A percentile compares a stretch with the other conserved stretches of the same genome.
These are phyloP conservation scores for Potentilla sterilis DNA, from an alignment of 306 rosid species.

Conservation along the genomic window DNA sequence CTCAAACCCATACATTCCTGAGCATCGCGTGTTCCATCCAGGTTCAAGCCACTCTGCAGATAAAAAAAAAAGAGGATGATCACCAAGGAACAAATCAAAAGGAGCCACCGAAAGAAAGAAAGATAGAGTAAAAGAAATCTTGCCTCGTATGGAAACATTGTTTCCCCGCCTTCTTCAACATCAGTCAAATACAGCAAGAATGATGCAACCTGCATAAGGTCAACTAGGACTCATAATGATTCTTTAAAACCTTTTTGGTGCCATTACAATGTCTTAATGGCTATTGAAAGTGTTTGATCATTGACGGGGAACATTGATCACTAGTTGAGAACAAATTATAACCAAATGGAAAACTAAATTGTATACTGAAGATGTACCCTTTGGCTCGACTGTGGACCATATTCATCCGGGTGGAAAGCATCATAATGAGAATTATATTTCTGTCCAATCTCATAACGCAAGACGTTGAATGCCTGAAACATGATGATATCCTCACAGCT, in stretches of 20 bases:
- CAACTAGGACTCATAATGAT: background rate
- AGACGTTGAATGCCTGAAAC: conserved; percentile 85
- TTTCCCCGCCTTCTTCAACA: conserved; percentile 87
- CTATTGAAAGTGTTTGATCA: background rate
- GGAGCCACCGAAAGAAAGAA: background rate
- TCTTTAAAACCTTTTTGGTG: background rate
- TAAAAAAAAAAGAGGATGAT: conserved; percentile 13
- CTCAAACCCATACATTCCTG: conserved; percentile 59
- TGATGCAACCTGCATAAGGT: conserved; percentile 60
- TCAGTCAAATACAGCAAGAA: conserved; percentile 81
- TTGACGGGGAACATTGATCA: background rate
- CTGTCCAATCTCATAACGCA: conserved; percentile 83
- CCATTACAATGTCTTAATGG: no score
- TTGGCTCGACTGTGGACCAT: conserved; percentile 71
- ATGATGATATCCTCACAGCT: conserved; percentile 41
- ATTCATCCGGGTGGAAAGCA: conserved; percentile 52
- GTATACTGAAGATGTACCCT: conserved; percentile 54
- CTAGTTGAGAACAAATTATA: background rate
- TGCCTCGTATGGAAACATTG: conserved; percentile 88
- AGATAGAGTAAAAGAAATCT: background rate
- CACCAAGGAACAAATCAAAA: background rate
- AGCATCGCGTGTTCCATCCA: conserved; percentile 54
- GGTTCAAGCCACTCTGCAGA: conserved; percentile 72
- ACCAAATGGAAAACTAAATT: conserved; percentile 11
- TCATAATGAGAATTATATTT: conserved; percentile 76